phyloP scores from a whole-genome alignment of 805 yeast species.

The Ogataea degrootiae region DNA sequence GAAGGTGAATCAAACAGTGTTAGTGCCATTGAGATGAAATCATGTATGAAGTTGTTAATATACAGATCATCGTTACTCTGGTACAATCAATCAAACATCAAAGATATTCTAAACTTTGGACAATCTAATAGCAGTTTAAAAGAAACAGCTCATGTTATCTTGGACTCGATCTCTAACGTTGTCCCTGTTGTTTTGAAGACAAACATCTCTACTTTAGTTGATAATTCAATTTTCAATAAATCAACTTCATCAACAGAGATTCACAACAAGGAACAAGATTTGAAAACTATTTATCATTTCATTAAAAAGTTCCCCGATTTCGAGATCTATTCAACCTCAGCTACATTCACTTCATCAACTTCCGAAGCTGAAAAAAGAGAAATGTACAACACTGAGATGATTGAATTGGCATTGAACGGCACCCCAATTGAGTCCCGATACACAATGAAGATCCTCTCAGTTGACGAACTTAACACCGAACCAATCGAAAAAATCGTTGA shows the following conservation, averaged over 20 bases:
- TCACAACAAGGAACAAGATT: conserved; percentile 31
- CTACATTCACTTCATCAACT: too few species aligned
- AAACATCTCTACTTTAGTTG: conserved; percentile 49
- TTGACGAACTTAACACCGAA: conserved; percentile 22
- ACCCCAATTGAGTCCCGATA: conserved; percentile 59
- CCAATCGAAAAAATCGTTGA: conserved; percentile 36
- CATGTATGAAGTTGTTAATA: conserved; percentile 51
- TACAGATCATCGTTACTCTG: conserved; percentile 57
- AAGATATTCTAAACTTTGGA: conserved; percentile 45
- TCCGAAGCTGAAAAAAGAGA: conserved; percentile 22
- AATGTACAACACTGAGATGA: conserved; percentile 39
- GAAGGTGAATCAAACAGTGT: conserved; percentile 17
- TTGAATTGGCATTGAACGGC: conserved; percentile 45
- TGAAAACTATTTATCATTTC: conserved; percentile 60
- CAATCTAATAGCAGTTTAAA: conserved; percentile 27
- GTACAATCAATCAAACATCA: conserved; percentile 62
- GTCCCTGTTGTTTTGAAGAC: conserved; percentile 62
- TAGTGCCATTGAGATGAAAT: conserved; percentile 44
- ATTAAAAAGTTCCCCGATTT: conserved; percentile 45
- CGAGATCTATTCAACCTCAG: not conserved
- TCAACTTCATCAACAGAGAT: conserved; percentile 1
- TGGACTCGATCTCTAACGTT: conserved; percentile 54
- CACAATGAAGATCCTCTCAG: conserved; percentile 41
- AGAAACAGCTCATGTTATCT: conserved; percentile 43
- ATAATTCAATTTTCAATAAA: conserved; percentile 7